A percentile compares a stretch with the other conserved stretches of the same genome.
phyloP scores from a whole-genome alignment of 2,329 filamentous ascomycete species.

The Aurifilum marmelostoma region DNA sequence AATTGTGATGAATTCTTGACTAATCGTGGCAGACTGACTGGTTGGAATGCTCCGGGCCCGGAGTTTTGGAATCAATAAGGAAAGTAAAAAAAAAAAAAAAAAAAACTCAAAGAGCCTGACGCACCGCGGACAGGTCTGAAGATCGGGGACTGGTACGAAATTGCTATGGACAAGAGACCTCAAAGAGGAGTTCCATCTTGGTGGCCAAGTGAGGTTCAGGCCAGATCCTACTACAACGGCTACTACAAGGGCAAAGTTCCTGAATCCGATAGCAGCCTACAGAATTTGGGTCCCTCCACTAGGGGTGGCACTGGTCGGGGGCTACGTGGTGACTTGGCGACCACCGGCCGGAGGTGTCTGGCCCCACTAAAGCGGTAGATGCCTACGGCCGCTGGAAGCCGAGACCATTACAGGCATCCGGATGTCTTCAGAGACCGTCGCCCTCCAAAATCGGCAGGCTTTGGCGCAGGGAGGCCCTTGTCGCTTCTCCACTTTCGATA shows the following conservation, averaged over 20 bases:
- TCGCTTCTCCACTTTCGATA: not conserved
- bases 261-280: not conserved
- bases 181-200: too few species aligned
- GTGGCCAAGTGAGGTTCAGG: too few species aligned
- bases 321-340: not conserved
- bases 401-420: not conserved
- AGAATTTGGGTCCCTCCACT: not conserved
- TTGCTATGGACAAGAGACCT: not conserved
- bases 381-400: not conserved
- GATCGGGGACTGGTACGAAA: not conserved
- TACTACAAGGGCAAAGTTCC: not conserved
- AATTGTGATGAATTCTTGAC: slow-evolving; percentile 2
- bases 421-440: not conserved
- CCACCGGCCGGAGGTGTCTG: not conserved
- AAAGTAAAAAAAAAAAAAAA: not conserved
- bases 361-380: not conserved
- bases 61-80: not conserved
- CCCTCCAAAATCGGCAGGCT: not conserved
- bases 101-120: not conserved
- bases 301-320: not conserved
- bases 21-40: not conserved
- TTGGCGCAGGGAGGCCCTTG: not conserved
- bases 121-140: not conserved
- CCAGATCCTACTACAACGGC: too few species aligned
- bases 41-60: not conserved